A percentile compares a stretch with the other conserved stretches of the same genome.
Evolutionary conservation across 2,329 filamentous ascomycete genomes (phyloP).

Genomic region (Fusarium floridanum): DNA sequence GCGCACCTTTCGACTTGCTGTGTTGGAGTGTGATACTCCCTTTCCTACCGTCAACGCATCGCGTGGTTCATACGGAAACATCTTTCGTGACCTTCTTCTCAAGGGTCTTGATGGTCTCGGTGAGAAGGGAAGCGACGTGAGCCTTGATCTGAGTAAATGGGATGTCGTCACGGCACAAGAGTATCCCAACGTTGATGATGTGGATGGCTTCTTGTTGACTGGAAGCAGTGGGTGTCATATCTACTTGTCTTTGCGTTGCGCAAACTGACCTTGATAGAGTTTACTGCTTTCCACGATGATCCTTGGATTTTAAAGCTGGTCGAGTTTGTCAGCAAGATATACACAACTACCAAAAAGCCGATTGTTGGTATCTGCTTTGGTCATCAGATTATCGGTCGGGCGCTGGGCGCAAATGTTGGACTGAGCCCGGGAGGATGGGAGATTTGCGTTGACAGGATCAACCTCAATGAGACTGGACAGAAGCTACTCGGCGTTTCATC

Average conservation of each 20-base stretch:
- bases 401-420: conserved; percentile 54
- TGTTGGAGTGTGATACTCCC: conserved; percentile 52
- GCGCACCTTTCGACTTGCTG: conserved; percentile 43
- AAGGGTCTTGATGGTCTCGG: conserved; percentile 40
- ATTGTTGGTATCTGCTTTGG: conserved; percentile 62
- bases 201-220: conserved; percentile 50
- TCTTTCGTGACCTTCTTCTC: conserved; percentile 47
- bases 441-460: conserved; percentile 54
- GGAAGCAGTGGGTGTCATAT: conserved; percentile 49
- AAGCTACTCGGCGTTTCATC: conserved; percentile 50
- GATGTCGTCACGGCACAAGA: conserved; percentile 47
- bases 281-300: conserved; percentile 55
- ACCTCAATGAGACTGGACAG: conserved; percentile 54
- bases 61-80: conserved; percentile 49
- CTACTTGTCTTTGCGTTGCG: rapidly evolving
- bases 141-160: conserved; percentile 47
- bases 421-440: conserved; percentile 57
- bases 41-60: conserved; percentile 43
- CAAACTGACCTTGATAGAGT: conserved; percentile 32
- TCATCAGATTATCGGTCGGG: conserved; percentile 60
- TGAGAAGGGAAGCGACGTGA: conserved; percentile 28
- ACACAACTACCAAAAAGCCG: conserved; percentile 46
- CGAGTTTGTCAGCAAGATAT: conserved; percentile 49
- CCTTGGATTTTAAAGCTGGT: conserved; percentile 57
- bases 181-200: conserved; percentile 45